Evolutionary conservation across 768 basidiomycete species (phyloP), one percentile per base, ranked within the genome.

Genomic region (Lepiota venenata): DNA sequence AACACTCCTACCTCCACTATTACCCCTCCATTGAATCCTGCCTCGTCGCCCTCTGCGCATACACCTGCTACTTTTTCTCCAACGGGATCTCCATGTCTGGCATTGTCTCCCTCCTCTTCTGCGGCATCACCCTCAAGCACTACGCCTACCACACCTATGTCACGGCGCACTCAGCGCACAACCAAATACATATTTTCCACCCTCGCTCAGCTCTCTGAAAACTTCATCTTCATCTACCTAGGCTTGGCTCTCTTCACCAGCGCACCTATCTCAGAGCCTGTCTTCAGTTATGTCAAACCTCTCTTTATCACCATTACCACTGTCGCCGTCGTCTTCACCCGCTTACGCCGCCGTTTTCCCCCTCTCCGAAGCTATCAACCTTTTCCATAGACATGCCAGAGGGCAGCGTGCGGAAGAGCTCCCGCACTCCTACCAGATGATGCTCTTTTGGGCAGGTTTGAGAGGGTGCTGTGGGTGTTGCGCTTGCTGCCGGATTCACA

Each of bases 111-210:
- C 82, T 98, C 38, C 85, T 98, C 42, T 98, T 99, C 76, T 98
- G 96, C 67, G 96, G 97, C 56, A 97, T 99, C 67, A 99, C 97
- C 3, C 81, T 99, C 62, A 99, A 99, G 71, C 97, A 99, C 67
- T 98, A 99, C 65, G 97, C 96, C n/a, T 98, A 97, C 67, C 97
- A 98, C 74, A 98, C 94, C 48, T n/a, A 99, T 99, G 97, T 96
- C 93, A 9, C 84, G 83, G 22, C 83, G 91, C 50, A 98, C 97
- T 0, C 97, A 98, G 66, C 83, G 91, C 42, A 88, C 94, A 11
- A 92, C 87, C 25, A 95, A 96, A 70, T 97, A 95, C 76, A 91
- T 98, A 56, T 99, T 98, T 72, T 85, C 87, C 8, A 91, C 90
- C 0, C 86, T 98, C 47, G 93, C 97, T 0, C 90, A 94, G 64